These are phyloP conservation scores for Tetrahymena thermophila DNA, from an alignment of 73 alveolate species.

Conservation along the genomic window DNA sequence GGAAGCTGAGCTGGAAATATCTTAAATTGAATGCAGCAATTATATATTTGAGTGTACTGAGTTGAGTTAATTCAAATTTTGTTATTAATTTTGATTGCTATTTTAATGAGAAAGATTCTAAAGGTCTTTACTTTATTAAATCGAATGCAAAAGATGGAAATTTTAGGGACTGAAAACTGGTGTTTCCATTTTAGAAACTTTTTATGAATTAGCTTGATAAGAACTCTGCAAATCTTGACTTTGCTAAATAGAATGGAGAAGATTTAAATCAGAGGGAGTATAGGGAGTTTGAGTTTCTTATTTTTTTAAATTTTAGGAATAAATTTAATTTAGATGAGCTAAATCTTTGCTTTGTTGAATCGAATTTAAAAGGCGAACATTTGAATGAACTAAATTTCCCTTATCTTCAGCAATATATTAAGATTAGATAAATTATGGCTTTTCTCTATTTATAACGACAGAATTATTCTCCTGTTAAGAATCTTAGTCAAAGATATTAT, in stretches of 20 bases:
- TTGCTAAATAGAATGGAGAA: background rate
- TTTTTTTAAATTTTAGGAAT: background rate
- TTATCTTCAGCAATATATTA: background rate
- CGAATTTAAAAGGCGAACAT: background rate
- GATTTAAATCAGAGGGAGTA: background rate
- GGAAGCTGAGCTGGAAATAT: background rate
- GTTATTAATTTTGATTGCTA: background rate
- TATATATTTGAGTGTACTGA: background rate
- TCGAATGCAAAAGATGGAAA: background rate
- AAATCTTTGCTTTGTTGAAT: background rate
- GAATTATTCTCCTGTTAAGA: background rate
- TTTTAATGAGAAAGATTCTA: background rate
- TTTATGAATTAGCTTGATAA: background rate
- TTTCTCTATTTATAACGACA: background rate
- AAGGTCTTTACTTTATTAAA: background rate
- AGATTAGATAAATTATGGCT: background rate
- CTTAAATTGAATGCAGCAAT: background rate
- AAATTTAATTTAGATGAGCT: background rate
- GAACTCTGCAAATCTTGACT: background rate
- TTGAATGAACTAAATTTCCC: background rate
- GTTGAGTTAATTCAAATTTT: background rate
- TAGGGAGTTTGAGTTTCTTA: background rate
- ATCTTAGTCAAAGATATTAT: background rate
- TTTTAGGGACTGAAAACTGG: background rate
- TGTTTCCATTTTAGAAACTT: background rate